Conservation (phyloP, 768 basidiomycete species). For the Suillus brevipes region DNA sequence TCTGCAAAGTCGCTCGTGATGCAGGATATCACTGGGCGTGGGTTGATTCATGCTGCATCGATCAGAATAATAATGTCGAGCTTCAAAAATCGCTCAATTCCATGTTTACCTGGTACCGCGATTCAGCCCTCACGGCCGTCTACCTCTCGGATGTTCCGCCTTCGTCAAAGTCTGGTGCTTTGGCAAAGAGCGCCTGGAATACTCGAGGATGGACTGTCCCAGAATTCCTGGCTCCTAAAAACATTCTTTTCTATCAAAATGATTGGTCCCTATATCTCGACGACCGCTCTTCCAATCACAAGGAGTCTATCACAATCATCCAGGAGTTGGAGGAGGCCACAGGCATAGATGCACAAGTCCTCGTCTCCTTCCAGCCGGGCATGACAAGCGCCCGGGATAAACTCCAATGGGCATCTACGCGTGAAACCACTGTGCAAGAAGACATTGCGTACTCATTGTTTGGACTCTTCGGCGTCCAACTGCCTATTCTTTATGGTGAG, state of each 20-base stretch:
- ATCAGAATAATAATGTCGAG: neutral
- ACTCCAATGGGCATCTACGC: neutral
- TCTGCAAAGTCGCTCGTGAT: neutral
- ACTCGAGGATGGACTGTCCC: neutral
- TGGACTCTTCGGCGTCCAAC: neutral
- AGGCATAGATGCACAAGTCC: neutral
- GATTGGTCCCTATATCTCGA: neutral
- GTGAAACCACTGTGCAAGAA: neutral
- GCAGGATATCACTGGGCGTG: neutral
- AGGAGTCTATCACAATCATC: neutral
- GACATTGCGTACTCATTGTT: neutral
- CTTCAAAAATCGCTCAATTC: neutral
- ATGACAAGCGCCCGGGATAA: neutral
- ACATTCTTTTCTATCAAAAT: neutral
- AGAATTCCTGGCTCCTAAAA: neutral
- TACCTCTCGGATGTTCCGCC: neutral
- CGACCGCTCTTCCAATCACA: neutral
- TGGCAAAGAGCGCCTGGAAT: neutral
- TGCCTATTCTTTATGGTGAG: neutral
- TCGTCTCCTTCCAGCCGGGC: neutral
- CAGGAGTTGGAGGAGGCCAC: neutral
- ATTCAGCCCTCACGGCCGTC: neutral
- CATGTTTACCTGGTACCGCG: neutral
- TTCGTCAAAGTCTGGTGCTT: neutral
- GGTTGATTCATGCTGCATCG: neutral